Base-by-base conservation (phyloP, 805 yeast genomes). In the Pichia nanzhaoensis region DNA sequence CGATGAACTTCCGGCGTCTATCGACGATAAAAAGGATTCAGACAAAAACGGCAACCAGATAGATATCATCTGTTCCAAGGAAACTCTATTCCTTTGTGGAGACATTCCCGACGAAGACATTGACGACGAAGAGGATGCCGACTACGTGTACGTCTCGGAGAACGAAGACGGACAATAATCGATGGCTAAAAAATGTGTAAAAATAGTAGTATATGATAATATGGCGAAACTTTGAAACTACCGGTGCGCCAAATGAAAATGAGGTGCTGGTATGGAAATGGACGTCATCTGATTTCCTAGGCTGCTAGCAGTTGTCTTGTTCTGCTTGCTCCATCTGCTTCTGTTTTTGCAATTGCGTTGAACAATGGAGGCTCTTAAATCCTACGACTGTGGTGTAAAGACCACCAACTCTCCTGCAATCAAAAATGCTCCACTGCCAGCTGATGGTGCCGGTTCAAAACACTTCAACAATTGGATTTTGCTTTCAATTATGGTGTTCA, bases 381-480 rank as follows among this genome's bases (percentile, higher is more conserved):
- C 28, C 17, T 45, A 37, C 27, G 33, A 45, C 20, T 45, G 48
- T 45, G 48, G 48, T 41, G 3, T 41, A 2, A 37, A 20, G 41
- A 45, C 48, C 31, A 45, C 48, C 2, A 35, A 45, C 18, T 76
- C 60, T 41, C 95, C 95, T 22, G 70, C 90, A 7, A 87, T 88
- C 60, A 78, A 82, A 59, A 88, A 88, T 61, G 95, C 91, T 2
- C 89, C 89, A 10, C 70, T 87, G 50, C 90, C 95, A 22, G 95
- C 95, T 5, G 96, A 88, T 61, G 96, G 96, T 35, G 86, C 96
- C 5, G 89, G 95, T 21, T 72, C 89, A 28, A 80, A 77, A 60
- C 77, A 80, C 56, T 88, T 89, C 68, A 75, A 76, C 64, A 88
- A 89, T 66, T 56, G 56, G 53, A 58, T 76, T 12, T 58, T 88